A percentile compares a stretch with the other conserved stretches of the same genome.
Evolutionary conservation across 805 yeast genomes (phyloP).

Genomic region (Ogataea parapolymorpha): DNA sequence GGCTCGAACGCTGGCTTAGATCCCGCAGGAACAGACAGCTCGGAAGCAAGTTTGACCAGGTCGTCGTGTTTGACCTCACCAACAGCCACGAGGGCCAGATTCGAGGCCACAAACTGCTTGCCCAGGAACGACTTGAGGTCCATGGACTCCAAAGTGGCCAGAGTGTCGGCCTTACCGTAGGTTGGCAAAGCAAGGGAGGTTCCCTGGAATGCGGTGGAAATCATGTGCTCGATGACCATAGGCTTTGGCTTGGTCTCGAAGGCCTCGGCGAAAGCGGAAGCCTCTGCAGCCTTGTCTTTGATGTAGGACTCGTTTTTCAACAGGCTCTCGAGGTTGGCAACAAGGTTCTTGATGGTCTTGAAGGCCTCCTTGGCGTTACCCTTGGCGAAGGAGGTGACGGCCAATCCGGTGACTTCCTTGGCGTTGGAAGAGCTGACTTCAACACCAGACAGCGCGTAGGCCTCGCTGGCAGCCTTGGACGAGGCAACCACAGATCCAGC

Average conservation of each 20-base stretch:
- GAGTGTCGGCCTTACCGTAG: conserved; percentile 67
- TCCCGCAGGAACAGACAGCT: conserved; percentile 49
- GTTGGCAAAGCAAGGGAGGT: conserved; percentile 75
- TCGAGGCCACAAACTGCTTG: conserved; percentile 57
- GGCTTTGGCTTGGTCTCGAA: conserved; percentile 56
- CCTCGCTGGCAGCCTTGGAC: conserved; percentile 31
- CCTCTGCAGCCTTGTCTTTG: conserved; percentile 43
- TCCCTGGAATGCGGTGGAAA: conserved; percentile 84
- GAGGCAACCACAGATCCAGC: conserved; percentile 48
- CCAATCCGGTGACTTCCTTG: conserved; percentile 65
- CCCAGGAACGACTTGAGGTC: conserved; percentile 58
- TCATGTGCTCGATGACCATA: conserved; percentile 69
- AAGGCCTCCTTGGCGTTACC: conserved; percentile 52
- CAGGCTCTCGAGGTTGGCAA: conserved; percentile 35
- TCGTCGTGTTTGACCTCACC: conserved; percentile 72
- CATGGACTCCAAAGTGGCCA: conserved; percentile 51
- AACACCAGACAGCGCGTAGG: conserved; percentile 49
- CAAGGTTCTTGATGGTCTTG: conserved; percentile 44
- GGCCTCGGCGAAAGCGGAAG: conserved; percentile 44
- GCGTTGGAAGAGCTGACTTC: conserved; percentile 49
- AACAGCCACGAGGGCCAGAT: conserved; percentile 62
- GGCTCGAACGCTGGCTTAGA: conserved; percentile 44
- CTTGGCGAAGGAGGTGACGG: conserved; percentile 57
- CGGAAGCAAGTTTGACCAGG: conserved; percentile 63
- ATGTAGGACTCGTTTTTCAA: conserved; percentile 43